Base-by-base conservation (phyloP, 1,284 basidiomycete species). In the Xerocomus tenax region DNA sequence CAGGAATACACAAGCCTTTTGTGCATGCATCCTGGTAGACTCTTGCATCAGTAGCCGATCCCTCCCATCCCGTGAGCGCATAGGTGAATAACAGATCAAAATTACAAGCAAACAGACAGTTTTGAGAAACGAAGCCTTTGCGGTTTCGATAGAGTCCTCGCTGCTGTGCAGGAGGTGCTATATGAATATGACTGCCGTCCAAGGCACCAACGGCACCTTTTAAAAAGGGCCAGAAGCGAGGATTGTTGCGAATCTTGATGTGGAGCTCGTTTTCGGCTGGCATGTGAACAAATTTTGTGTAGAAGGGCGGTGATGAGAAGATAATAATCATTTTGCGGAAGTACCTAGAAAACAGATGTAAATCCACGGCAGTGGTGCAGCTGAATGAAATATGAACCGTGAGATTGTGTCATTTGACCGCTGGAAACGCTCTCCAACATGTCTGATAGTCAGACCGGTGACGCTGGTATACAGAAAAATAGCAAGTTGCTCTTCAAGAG, bases 381-480 rank as follows among this genome's bases (percentile, higher is more conserved):
- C 16, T 13, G n/a, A 32, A 10, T 2, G 7, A 21, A 36, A 47
- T 19, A 48, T 43, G 9, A 46, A 58, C 49, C 32, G 8, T 16
- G 54, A 54, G 4, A 61, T 57, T 8, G 52, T 62, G 4, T 57
- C 51, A 42, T 46, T 51, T 26, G 54, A 53, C 7, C 47, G 3
- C 30, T 63, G 59, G 40, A 62, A 64, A 1, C 45, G 23, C 35
- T 61, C 59, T 3, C 48, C 44, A n/a, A 55, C 35, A 38, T 55
- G 49, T 7, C 38, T 15, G 8, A 39, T 13, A n/a, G 53, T 42
- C 2, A 53, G n/a, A 13, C 54, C 54, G 26, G 58, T 58, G 2
- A 56, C 49, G 15, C 46, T 45, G 2, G 26, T 44, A 42, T 60
- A 58, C 4, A 57, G 47, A 30, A 58, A 59, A 21, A 62, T 59